Percentiles rank a stretch among this genome's conserved stretches.
Conservation (phyloP, 805 yeast species). For the Priceomyces castillae region DNA sequence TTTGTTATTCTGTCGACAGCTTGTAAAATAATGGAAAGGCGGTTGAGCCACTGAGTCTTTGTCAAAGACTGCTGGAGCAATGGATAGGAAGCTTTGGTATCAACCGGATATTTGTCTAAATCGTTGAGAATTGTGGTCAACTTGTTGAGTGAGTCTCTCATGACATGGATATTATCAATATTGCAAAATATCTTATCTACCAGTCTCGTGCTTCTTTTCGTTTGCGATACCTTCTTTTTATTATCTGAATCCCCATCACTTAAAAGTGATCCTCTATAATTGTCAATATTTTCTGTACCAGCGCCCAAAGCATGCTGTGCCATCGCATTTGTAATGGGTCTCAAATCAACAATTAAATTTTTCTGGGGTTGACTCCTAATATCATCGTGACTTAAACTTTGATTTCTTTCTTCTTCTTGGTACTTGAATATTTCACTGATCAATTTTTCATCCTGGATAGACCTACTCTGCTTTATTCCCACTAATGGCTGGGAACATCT, state of each 20-base stretch:
- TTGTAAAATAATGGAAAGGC: constrained; percentile 62
- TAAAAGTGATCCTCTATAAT: constrained; percentile 52
- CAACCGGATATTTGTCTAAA: constrained; percentile 55
- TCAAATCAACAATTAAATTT: constrained; percentile 80
- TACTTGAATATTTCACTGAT: constrained; percentile 69
- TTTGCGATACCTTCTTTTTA: constrained; percentile 1
- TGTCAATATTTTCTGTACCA: constrained; percentile 93
- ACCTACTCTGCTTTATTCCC: constrained; percentile 82
- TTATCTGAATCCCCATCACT: constrained; percentile 6
- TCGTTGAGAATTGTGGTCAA: constrained; percentile 63
- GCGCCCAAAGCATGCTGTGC: constrained; percentile 97
- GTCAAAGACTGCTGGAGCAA: constrained; percentile 49
- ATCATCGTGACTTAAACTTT: constrained; percentile 17
- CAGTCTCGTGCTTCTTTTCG: constrained; percentile 20
- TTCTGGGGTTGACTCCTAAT: constrained; percentile 35
- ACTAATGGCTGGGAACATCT: constrained; percentile 92
- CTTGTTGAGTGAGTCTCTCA: constrained; percentile 77
- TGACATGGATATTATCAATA: constrained; percentile 92
- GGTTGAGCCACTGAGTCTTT: constrained; percentile 77
- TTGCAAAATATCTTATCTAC: constrained; percentile 77
- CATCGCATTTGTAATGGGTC: constrained; percentile 92
- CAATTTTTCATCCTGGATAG: constrained; percentile 87
- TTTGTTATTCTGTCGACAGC: constrained; percentile 77
- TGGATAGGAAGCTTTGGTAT: constrained; percentile 18
- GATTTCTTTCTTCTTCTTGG: constrained; percentile 37